Percentiles rank a stretch among this genome's conserved stretches.
Conservation (phyloP, 1,284 basidiomycete species). For the Tilletiaria anomala region DNA sequence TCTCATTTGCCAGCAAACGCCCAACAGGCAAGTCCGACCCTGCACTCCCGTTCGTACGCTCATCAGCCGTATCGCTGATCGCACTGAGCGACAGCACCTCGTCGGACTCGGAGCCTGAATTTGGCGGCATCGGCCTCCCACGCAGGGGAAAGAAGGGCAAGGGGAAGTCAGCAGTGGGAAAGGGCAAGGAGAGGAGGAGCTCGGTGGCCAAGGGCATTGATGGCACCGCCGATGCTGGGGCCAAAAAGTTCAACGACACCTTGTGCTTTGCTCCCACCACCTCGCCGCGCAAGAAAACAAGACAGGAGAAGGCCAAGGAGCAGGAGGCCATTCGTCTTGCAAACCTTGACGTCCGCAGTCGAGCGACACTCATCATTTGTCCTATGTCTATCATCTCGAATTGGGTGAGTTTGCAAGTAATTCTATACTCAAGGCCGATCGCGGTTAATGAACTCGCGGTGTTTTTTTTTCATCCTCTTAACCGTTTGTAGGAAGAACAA, state of each 20-base stretch:
- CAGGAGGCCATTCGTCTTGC: slow-evolving; percentile 13
- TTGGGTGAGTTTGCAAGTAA: slow-evolving; percentile 46
- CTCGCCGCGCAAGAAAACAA: no score
- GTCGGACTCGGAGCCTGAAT: background rate
- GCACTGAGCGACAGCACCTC: no score
- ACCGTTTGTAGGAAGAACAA: slow-evolving; percentile 64
- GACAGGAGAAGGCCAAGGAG: slow-evolving; percentile 42
- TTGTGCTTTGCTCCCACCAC: no score
- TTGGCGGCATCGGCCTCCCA: no score
- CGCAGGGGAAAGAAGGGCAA: slow-evolving; percentile 48
- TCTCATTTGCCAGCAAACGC: slow-evolving; percentile 48
- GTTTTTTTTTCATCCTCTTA: background rate
- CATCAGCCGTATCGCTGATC: no score
- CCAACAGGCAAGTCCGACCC: slow-evolving; percentile 46
- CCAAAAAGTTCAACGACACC: no score
- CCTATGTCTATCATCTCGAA: slow-evolving; percentile 92
- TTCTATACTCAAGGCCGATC: background rate
- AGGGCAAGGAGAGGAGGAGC: no score
- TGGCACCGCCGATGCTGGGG: no score
- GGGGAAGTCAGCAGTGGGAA: no score
- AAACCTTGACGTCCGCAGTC: slow-evolving; percentile 46
- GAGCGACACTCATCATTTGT: slow-evolving; percentile 89
- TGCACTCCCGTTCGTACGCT: no score
- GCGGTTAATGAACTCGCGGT: background rate
- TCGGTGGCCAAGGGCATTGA: no score